These are phyloP conservation scores for Hevea brasiliensis DNA, from an alignment of 345 rosid genomes.

Conservation along the genomic window DNA sequence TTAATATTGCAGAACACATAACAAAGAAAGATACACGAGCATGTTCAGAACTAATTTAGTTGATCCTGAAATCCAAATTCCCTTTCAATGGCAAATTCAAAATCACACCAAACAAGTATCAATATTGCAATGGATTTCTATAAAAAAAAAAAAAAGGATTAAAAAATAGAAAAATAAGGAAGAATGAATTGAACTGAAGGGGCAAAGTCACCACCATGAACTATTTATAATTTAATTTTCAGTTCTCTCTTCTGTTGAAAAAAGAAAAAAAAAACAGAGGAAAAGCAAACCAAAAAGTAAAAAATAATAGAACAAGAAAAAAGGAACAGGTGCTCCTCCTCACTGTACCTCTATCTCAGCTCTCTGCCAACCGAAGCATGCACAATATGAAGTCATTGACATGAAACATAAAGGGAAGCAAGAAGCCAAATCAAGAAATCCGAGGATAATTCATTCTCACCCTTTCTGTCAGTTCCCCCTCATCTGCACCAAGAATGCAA, in stretches of 20 bases:
- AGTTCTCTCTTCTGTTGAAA: constrained; percentile 18
- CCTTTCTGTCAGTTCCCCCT: constrained; percentile 13
- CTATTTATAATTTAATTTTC: constrained; percentile 40
- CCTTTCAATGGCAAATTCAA: constrained; percentile 25
- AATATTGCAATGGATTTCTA: constrained; percentile 19
- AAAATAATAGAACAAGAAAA: neutral
- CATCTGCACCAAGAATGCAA: constrained; percentile 28
- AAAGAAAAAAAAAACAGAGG: neutral
- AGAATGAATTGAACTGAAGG: constrained; percentile 28
- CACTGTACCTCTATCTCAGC: constrained; percentile 40
- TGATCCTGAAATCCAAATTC: constrained; percentile 13
- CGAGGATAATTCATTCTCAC: constrained; percentile 1
- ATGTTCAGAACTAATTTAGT: neutral
- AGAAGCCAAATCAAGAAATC: constrained; percentile 22
- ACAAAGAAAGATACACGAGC: neutral
- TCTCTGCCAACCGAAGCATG: constrained; percentile 30
- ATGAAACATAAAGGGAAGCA: constrained; percentile 15
- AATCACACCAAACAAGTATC: constrained; percentile 33
- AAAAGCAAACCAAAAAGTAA: neutral
- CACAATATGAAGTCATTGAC: constrained; percentile 13
- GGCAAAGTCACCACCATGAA: constrained; percentile 31
- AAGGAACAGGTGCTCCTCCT: constrained; percentile 30
- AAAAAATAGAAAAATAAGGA: constrained; percentile 5
- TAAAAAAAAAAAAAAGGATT: neutral
- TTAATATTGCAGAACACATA: neutral